Base-by-base conservation (phyloP, 805 yeast species). In the Saccharomycopsis selenospora region DNA sequence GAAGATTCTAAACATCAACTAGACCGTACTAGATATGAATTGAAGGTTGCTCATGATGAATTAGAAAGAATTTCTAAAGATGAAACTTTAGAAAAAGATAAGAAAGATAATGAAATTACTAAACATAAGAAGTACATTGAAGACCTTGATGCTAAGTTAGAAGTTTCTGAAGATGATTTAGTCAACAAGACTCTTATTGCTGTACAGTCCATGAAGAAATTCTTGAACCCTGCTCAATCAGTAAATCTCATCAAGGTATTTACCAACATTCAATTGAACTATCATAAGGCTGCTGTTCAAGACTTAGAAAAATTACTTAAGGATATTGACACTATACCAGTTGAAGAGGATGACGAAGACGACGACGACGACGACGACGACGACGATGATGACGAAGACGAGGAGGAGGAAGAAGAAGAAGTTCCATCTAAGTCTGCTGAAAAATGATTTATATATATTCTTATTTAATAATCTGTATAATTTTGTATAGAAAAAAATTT, bases 181-280 rank as follows among this genome's bases (percentile, higher is more conserved):
- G 93, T 85, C 29, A 76, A 80, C 56, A 86, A 88, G 23, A 85
- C 89, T 3, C 82, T 84, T 49, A 68, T 73, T 24, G 93, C 95
- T 0, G 93, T 84, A n/a, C 76, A 78, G 57, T 78, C 80, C 47
- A 84, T 85, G 93, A 79, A 82, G 63, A 77, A 73, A 55, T 69
- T 85, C 48, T 77, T 85, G 55, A 77, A 75, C 53, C 87, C 90
- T 22, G 70, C 79, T 8, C 84, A 82, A 62, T 69, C 79, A 47
- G 71, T 85, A 43, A 72, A 75, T 50, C 66, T 85, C 56, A 68
- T 85, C 55, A 80, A 80, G 59, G 67, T 82, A n/a, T 79, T 83
- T 57, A 77, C 78, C 56, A 71, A 75, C 56, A 82, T 85, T 51
- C 93, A 85, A 66, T 69, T 79, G 58, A 81, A 80, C 52, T 84